These are phyloP conservation scores for Sugiyamaella qingdaonensis DNA, from an alignment of 805 yeast species.

Conservation along the genomic window DNA sequence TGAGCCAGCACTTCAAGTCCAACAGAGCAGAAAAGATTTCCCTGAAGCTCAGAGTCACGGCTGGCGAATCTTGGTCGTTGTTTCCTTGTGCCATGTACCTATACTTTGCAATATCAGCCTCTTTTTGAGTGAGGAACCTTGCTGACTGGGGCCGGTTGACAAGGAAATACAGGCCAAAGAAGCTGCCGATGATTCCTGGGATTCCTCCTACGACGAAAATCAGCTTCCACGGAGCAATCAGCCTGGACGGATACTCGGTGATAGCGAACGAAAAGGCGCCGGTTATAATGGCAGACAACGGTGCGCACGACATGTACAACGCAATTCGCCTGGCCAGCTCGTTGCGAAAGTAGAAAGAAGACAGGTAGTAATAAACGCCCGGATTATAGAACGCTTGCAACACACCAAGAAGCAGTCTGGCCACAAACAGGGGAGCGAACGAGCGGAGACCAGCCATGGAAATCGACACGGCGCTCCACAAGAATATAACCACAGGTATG, in stretches of 20 bases:
- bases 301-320: conserved; percentile 28
- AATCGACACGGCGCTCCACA: conserved; percentile 30
- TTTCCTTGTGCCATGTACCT: conserved; percentile 14
- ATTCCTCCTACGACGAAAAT: conserved; percentile 45
- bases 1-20: conserved; percentile 20
- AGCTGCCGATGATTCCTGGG: conserved; percentile 40
- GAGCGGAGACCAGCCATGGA: conserved; percentile 42
- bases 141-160: conserved; percentile 41
- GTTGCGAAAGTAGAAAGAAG: conserved; percentile 30
- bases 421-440: conserved; percentile 40
- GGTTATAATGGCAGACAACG: conserved; percentile 56
- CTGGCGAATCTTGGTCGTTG: conserved; percentile 7
- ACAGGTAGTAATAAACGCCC: conserved; percentile 30
- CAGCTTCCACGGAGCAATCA: conserved; percentile 38
- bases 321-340: conserved; percentile 30
- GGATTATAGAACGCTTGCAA: conserved; percentile 32
- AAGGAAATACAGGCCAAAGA: conserved; percentile 30
- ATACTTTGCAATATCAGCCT: conserved; percentile 24
- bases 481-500: conserved; percentile 15
- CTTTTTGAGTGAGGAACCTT: conserved; percentile 44
- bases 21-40: conserved; percentile 11
- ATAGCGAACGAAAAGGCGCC: conserved; percentile 45
- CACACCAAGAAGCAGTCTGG: conserved; percentile 40
- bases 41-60: conserved; percentile 2
- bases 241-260: conserved; percentile 38